phyloP scores from a whole-genome alignment of 1,139 yeast genomes.

The Candida sp. region DNA sequence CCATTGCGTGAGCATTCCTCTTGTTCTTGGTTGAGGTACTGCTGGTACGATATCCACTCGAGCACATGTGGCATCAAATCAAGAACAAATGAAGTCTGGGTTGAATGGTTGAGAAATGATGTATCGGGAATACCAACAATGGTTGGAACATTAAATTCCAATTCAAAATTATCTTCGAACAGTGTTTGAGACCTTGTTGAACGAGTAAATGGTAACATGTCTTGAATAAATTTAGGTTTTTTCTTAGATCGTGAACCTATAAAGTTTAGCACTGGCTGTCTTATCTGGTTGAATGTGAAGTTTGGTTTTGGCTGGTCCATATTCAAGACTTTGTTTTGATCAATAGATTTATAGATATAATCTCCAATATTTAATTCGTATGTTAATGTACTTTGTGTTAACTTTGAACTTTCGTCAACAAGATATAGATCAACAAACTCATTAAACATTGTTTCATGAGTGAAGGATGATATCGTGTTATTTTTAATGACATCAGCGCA shows the following conservation, averaged over 20 bases:
- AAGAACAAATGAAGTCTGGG: conserved; percentile 15
- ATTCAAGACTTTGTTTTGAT: neutral
- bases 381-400: conserved; percentile 20
- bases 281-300: conserved; percentile 13
- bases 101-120: conserved; percentile 16
- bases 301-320: conserved; percentile 3
- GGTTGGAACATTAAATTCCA: conserved; percentile 12
- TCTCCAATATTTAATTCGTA: conserved; percentile 37
- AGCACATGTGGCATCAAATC: conserved; percentile 35
- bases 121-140: conserved; percentile 23
- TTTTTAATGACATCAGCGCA: conserved; percentile 32
- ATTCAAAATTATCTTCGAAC: conserved; percentile 1
- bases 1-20: conserved; percentile 12
- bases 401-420: conserved; percentile 20
- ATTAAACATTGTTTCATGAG: conserved; percentile 30
- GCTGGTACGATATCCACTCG: conserved; percentile 34
- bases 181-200: conserved; percentile 12
- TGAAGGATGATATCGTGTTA: conserved; percentile 31
- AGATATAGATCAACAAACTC: conserved; percentile 33
- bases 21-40: conserved; percentile 22
- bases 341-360: conserved; percentile 1
- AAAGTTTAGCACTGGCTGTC: conserved; percentile 14
- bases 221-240: conserved; percentile 15
- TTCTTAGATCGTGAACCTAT: conserved; percentile 25
- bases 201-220: conserved; percentile 11